Base-by-base conservation (phyloP, 345 rosid genomes). In the Gossypium australe region DNA sequence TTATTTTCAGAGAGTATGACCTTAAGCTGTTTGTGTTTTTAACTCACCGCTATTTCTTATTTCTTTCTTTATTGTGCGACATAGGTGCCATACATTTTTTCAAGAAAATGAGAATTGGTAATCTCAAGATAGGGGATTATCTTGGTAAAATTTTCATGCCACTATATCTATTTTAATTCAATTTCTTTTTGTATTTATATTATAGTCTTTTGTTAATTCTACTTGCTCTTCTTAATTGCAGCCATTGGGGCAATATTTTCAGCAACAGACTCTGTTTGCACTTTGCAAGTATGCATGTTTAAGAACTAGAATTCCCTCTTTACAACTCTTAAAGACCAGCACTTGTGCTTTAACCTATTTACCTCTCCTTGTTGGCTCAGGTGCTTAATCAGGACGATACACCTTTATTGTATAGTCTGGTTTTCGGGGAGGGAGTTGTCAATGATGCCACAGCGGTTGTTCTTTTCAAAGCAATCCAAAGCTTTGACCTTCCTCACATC, bases 401-500 rank as follows among this genome's bases (percentile, higher is more conserved):
- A n/a, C 98, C 98, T 59, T 80, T 89, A 44, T 63, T 94, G 24
- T 90, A 92, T 74, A 94, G 98, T 85, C 79, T 94, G 9, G 98
- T 94, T 57, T 94, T 94, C 29, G 98, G 98, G 70, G 97, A 94
- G 82, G 97, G 98, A 67, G 98, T 94, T 18, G 98, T 94, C 29
- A 94, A 94, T 25, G 97, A 94, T 81, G 98, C 98, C n/a, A 94
- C 98, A 62, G 90, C 98, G 7, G 97, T 94, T 24, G 98, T 94
- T 79, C 97, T 94, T 67, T 94, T 94, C 85, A 89, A 94, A 44
- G 98, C 95, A 1, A 89, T 94, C 77, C 98, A 92, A 78, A 89
- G 84, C 74, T 87, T 92, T 53, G 98, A 94, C 73, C 90, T 94
- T 63, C 78, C 92, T 65, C 80, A 87, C 76, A 86, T 89, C 77